Conservation (phyloP, 495 filamentous ascomycete genomes). For the Letharia lupina region DNA sequence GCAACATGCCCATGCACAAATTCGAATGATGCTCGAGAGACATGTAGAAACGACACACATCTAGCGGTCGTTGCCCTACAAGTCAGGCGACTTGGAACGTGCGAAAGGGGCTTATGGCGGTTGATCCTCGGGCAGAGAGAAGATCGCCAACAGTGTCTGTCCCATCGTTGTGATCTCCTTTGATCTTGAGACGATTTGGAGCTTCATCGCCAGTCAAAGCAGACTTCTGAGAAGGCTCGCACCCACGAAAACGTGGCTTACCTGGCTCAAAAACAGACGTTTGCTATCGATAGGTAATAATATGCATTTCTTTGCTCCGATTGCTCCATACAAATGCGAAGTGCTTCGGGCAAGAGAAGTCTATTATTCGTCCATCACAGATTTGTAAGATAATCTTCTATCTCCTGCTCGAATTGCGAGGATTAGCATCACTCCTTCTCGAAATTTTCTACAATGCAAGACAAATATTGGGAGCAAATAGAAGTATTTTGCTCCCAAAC, state of each 20-base stretch:
- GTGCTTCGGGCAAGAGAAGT: neutral
- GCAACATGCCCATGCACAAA: too few species aligned
- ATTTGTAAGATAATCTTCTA: constrained; percentile 98
- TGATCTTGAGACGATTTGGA: neutral
- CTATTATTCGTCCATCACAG: constrained; percentile 45
- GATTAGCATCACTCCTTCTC: neutral
- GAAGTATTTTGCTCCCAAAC: neutral
- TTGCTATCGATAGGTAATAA: neutral
- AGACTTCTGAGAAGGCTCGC: neutral
- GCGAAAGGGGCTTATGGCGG: neutral
- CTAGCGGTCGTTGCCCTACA: too few species aligned
- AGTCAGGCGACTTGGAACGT: too few species aligned
- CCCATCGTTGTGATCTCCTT: neutral
- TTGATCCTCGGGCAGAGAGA: neutral
- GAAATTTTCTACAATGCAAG: neutral
- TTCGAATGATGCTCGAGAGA: too few species aligned
- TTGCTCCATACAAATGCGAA: neutral
- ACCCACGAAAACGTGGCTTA: neutral
- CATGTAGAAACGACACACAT: too few species aligned
- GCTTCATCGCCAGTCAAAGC: neutral
- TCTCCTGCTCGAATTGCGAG: constrained; percentile 46
- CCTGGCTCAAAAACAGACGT: neutral
- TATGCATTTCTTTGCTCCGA: neutral
- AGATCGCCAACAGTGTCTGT: neutral
- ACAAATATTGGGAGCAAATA: neutral